These are phyloP conservation scores for Chloranthus sessilifolius DNA, from an alignment of 164 flowering plant species.

Conservation along the genomic window DNA sequence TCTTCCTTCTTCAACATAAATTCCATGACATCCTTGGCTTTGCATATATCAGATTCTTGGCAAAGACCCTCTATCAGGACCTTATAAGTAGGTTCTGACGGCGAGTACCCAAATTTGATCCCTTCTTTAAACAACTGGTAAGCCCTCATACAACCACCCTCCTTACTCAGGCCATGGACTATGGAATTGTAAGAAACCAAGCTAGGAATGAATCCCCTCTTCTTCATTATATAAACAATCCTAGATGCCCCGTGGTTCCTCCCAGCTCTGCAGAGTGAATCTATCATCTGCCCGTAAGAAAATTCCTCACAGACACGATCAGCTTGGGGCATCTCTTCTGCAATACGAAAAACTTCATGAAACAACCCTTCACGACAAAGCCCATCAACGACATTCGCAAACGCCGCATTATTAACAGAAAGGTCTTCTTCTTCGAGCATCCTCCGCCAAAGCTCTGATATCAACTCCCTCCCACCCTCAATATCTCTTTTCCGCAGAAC, in stretches of 20 bases:
- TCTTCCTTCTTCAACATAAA: conserved; percentile 48
- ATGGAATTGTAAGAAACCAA: conserved; percentile 61
- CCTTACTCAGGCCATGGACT: conserved; percentile 69
- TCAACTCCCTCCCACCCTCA: conserved; percentile 40
- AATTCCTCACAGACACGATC: conserved; percentile 45
- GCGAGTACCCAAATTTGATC: conserved; percentile 49
- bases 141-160: conserved; percentile 83
- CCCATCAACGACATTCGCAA: conserved; percentile 58
- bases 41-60: conserved; percentile 38
- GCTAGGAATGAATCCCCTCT: conserved; percentile 57
- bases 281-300: conserved; percentile 78
- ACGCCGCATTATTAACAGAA: conserved; percentile 57
- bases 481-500: conserved; percentile 41
- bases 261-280: conserved; percentile 68
- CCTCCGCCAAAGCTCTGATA: conserved; percentile 51
- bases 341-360: conserved; percentile 60
- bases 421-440: conserved; percentile 47
- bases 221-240: conserved; percentile 82
- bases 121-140: conserved; percentile 82
- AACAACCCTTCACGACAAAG: conserved; percentile 72
- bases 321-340: conserved; percentile 87
- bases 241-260: conserved; percentile 83
- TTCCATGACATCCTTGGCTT: conserved; percentile 60
- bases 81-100: conserved; percentile 63
- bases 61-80: conserved; percentile 69